Conservation (phyloP, 2,329 filamentous ascomycete species). For the Zymoseptoria ardabiliae region DNA sequence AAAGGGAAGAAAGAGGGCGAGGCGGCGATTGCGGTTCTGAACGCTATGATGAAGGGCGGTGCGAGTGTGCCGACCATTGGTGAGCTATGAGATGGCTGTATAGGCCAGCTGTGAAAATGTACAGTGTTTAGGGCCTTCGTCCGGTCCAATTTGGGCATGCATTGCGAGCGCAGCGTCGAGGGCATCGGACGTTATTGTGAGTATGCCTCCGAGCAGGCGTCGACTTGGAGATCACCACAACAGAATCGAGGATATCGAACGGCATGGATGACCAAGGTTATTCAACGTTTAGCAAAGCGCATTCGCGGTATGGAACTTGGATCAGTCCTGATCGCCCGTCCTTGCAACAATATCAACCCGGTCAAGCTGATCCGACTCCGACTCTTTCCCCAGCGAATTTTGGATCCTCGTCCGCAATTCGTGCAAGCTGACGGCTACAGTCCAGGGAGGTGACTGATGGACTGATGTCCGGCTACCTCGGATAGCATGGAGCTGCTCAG, state of each 20-base stretch:
- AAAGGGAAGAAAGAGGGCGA: slow-evolving; percentile 10
- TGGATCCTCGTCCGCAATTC: not conserved
- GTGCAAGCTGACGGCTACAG: not conserved
- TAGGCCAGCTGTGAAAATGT: not conserved
- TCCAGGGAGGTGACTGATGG: not conserved
- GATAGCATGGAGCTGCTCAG: not conserved
- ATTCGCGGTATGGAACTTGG: too few relatives aligned
- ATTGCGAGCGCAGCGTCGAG: not conserved
- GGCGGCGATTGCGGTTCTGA: slow-evolving; percentile 7
- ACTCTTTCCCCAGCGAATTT: too few relatives aligned
- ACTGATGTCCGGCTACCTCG: not conserved
- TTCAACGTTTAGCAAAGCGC: too few relatives aligned
- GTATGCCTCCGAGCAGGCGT: too few relatives aligned
- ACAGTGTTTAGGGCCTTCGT: not conserved
- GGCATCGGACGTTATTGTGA: not conserved
- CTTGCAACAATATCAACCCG: too few relatives aligned
- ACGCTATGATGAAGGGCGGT: not conserved
- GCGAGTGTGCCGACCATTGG: not conserved
- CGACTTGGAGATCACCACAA: too few relatives aligned
- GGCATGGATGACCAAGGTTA: too few relatives aligned
- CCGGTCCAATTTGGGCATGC: not conserved
- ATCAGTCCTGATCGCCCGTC: too few relatives aligned
- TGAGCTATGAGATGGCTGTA: not conserved
- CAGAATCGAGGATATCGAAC: too few relatives aligned
- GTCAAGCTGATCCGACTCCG: too few relatives aligned